Conservation (phyloP, 2,329 filamentous ascomycete species). For the Calonectria pseudoreteaudii region DNA sequence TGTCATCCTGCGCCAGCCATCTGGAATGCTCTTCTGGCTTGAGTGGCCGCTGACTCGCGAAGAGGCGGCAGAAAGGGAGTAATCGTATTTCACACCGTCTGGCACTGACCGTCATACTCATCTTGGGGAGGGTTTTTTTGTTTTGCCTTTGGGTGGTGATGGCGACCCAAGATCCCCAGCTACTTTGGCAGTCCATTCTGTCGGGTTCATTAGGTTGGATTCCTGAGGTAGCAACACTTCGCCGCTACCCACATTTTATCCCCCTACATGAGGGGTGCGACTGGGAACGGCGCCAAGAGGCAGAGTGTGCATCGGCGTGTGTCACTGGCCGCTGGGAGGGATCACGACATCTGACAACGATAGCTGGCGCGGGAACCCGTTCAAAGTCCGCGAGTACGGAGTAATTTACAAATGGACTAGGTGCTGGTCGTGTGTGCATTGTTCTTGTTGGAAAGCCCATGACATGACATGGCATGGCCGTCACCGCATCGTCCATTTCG, state of each 20-base stretch:
- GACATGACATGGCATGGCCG: not conserved
- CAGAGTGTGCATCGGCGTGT: constrained; percentile 18
- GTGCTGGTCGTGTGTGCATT: not conserved
- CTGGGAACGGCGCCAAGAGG: constrained; percentile 3
- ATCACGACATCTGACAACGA: constrained; percentile 15
- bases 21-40: not conserved
- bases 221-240: constrained; percentile 12
- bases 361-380: not conserved
- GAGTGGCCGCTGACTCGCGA: not conserved
- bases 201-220: constrained; percentile 12
- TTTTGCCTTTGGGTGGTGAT: constrained; percentile 5
- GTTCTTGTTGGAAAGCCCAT: not conserved
- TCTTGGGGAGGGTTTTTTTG: not conserved
- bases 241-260: not conserved
- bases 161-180: not conserved
- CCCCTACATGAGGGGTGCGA: not conserved
- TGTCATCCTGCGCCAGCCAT: not conserved
- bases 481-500: constrained; percentile 12
- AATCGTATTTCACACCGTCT: not conserved
- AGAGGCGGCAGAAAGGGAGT: not conserved
- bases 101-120: not conserved
- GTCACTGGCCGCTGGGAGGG: constrained; percentile 5
- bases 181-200: constrained; percentile 10
- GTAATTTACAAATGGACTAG: not conserved
- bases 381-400: not conserved